Evolutionary conservation across 306 rosid species (phyloP).

Genomic region (Begonia fuchsioides): DNA sequence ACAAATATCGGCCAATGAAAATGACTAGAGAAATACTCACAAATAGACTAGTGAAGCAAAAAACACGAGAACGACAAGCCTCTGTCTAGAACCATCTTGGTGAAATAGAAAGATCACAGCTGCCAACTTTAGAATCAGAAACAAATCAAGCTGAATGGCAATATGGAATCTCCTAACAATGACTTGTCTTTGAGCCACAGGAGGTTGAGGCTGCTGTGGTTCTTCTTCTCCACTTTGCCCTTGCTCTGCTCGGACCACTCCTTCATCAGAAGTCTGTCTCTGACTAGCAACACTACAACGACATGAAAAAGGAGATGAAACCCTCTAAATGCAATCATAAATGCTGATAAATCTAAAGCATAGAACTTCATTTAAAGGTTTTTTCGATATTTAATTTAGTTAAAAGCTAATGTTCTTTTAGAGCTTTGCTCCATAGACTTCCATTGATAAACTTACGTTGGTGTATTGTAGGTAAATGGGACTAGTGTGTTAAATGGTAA

Average conservation of each 20-base stretch:
- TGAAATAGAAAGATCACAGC: slow-evolving; percentile 85
- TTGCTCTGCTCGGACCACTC: slow-evolving; percentile 40
- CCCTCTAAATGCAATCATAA: neutral
- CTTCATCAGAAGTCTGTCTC: slow-evolving; percentile 47
- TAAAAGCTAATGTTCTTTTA: neutral
- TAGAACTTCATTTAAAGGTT: neutral
- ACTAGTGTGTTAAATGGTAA: slow-evolving; percentile 43
- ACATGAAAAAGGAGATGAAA: neutral
- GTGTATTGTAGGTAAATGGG: slow-evolving; percentile 73
- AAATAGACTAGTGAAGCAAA: slow-evolving; percentile 69
- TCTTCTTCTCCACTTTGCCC: slow-evolving; percentile 62
- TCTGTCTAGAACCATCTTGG: slow-evolving; percentile 96
- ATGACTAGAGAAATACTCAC: slow-evolving; percentile 31
- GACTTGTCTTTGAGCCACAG: slow-evolving; percentile 73
- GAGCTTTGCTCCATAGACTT: neutral
- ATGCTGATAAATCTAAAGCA: neutral
- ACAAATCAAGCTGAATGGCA: slow-evolving; percentile 79
- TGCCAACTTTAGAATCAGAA: slow-evolving; percentile 85
- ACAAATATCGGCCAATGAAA: neutral
- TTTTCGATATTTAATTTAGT: neutral
- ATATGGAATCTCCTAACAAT: slow-evolving; percentile 79
- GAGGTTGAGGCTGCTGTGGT: slow-evolving; percentile 58
- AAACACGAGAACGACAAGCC: slow-evolving; percentile 67
- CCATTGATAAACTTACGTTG: slow-evolving; percentile 43
- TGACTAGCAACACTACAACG: slow-evolving; percentile 18